phyloP scores from a whole-genome alignment of 768 basidiomycete species.

The Terana coerulea region DNA sequence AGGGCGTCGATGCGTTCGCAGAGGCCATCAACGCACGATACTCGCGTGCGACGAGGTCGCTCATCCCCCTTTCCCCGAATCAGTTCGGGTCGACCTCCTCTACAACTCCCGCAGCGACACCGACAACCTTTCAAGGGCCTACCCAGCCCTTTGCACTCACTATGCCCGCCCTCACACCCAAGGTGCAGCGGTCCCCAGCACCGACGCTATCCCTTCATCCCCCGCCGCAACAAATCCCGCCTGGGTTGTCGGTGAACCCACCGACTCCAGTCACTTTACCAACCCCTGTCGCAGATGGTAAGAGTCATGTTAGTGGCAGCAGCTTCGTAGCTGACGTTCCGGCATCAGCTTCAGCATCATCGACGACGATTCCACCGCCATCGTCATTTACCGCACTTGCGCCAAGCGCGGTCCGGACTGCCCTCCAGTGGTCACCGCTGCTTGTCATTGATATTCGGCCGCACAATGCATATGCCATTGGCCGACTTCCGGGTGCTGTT shows the following conservation, averaged over 20 bases:
- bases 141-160: conserved; percentile 8
- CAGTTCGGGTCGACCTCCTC: conserved; percentile 18
- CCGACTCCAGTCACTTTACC: conserved; percentile 27
- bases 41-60: conserved; percentile 21
- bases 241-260: conserved; percentile 22
- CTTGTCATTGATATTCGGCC: conserved; percentile 90
- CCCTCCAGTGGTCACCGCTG: conserved; percentile 32
- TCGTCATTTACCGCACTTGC: conserved; percentile 20
- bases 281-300: conserved; percentile 5
- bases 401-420: conserved; percentile 28
- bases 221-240: conserved; percentile 9
- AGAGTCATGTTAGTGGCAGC: too few relatives aligned
- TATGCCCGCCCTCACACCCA: not conserved
- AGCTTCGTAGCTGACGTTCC: too few relatives aligned
- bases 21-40: conserved; percentile 50
- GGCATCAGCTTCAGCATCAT: not conserved
- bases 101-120: too few relatives aligned
- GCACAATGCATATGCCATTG: conserved; percentile 64
- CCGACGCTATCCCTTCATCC: conserved; percentile 1
- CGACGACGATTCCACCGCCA: not conserved
- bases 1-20: conserved; percentile 44
- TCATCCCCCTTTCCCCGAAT: conserved; percentile 21
- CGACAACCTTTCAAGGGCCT: conserved; percentile 26
- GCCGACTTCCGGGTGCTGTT: conserved; percentile 66
- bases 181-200: not conserved